These are phyloP conservation scores for Colletotrichum brevisporum DNA, from an alignment of 2,329 filamentous ascomycete species.

Conservation along the genomic window DNA sequence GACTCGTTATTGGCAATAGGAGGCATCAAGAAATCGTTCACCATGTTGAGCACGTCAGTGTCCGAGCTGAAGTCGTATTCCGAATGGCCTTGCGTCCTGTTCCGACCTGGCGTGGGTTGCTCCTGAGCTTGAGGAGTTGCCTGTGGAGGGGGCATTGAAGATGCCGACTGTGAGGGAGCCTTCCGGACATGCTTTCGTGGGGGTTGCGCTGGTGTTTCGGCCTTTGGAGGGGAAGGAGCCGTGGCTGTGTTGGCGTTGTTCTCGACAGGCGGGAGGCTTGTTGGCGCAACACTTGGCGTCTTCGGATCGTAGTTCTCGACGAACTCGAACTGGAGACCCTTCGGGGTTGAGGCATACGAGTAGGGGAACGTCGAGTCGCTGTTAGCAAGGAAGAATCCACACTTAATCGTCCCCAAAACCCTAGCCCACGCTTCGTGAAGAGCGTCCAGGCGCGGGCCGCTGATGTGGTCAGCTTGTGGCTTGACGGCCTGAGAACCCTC, in stretches of 20 bases:
- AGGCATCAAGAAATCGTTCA: constrained; percentile 64
- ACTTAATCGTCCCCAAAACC: constrained; percentile 63
- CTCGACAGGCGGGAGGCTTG: constrained; percentile 2
- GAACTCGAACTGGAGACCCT: constrained; percentile 32
- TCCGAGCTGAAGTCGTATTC: constrained; percentile 46
- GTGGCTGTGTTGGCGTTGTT: neutral
- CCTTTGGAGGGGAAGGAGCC: neutral
- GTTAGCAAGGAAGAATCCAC: constrained; percentile 62
- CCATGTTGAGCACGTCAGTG: constrained; percentile 60
- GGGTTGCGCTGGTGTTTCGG: neutral
- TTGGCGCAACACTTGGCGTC: neutral
- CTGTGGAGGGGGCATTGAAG: neutral
- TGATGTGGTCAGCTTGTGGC: constrained; percentile 55
- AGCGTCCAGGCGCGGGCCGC: constrained; percentile 15
- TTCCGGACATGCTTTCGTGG: neutral
- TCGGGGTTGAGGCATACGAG: constrained; percentile 27
- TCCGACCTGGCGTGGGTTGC: constrained; percentile 28
- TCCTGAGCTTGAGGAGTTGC: constrained; percentile 15
- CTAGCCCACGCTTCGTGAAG: constrained; percentile 53
- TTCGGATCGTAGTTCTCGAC: constrained; percentile 31
- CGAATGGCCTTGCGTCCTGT: constrained; percentile 16
- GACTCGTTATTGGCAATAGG: constrained; percentile 57
- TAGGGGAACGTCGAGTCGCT: constrained; percentile 45
- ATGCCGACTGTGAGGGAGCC: neutral
- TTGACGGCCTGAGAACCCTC: constrained; percentile 54